Base-by-base conservation (phyloP, 2,329 filamentous ascomycete species). In the Sclerotinia subarctica region DNA sequence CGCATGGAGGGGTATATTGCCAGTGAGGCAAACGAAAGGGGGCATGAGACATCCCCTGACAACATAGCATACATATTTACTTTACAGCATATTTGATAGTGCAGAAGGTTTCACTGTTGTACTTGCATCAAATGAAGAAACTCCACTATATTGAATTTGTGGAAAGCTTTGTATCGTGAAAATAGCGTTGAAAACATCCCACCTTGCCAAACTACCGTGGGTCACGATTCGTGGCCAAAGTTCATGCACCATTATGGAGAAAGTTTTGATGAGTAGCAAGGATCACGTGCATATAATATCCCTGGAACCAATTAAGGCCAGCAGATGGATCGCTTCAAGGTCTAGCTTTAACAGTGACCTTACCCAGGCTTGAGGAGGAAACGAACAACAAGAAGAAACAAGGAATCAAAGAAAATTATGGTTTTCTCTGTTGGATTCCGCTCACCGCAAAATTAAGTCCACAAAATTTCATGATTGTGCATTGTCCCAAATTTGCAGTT, bases 361-460 rank as follows among this genome's bases (percentile, higher is more conserved):
- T 44, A 47, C 44, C 35, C 51, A 64, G 32, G 24, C 42, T 35
- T 44, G 51, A 44, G 32, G 32, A 60, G 42, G 58, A 29, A 66
- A 66, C n/a, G 54, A 38, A 60, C 10, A 35, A 17, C 32, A 53
- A 46, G 7, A 53, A 62, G 47, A 67, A 67, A 46, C 65, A 67
- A 62, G 47, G 65, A 67, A 67, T 53, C 56, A 67, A 62, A 67
- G 47, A 47, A 62, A 67, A 29, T 52, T 51, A 62, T 32, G 46
- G 32, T 44, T 32, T 62, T 26, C 47, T 46, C 21, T 62, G 26
- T 46, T 62, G 11, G 11, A 24, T 67, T 52, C 24, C n/a, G 35
- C 56, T 52, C 64, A 66, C 64, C 64, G 64, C 65, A 67, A 21
- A 62, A 42, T 67, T 38, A 35, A 51, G 24, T 62, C 59, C 59